Percentiles rank a stretch among this genome's conserved stretches.
Conservation (phyloP, 768 basidiomycete species). For the Myochromella boudieri region DNA sequence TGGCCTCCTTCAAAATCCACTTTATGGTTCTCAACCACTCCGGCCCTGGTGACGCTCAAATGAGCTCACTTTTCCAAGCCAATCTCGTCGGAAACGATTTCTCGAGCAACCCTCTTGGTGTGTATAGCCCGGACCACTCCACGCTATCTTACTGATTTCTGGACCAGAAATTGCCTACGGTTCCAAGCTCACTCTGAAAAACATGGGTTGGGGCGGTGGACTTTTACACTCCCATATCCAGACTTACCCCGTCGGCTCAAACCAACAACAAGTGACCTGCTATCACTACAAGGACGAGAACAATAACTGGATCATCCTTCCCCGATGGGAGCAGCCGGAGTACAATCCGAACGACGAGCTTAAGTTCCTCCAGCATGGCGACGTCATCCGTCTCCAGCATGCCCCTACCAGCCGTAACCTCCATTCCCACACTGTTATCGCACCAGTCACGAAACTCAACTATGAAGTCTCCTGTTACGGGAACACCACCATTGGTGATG, state of each 20-base stretch:
- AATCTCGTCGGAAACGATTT: constrained; percentile 95
- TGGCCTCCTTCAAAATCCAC: constrained; percentile 93
- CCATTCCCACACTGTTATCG: constrained; percentile 87
- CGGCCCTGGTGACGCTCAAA: constrained; percentile 96
- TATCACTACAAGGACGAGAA: constrained; percentile 99
- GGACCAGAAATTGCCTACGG: constrained; percentile 80
- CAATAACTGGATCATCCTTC: constrained; percentile 86
- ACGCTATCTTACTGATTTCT: background rate
- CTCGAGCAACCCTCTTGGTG: constrained; percentile 83
- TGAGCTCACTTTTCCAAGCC: constrained; percentile 98
- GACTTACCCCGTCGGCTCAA: constrained; percentile 86
- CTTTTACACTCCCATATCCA: constrained; percentile 97
- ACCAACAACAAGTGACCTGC: constrained; percentile 96
- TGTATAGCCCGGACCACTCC: constrained; percentile 16
- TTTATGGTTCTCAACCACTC: constrained; percentile 93
- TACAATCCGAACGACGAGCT: constrained; percentile 70
- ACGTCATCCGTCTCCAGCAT: constrained; percentile 81
- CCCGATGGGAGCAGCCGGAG: constrained; percentile 73
- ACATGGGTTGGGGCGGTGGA: constrained; percentile 97
- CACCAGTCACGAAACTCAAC: constrained; percentile 86
- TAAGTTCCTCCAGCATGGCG: constrained; percentile 71
- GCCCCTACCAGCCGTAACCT: constrained; percentile 83
- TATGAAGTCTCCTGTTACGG: constrained; percentile 95
- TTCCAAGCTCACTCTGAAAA: constrained; percentile 90
- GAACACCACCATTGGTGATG: constrained; percentile 84